A percentile compares a stretch with the other conserved stretches of the same genome.
phyloP scores from a whole-genome alignment of 192 early-diverging fungal genomes.

The Coemansia sp. region DNA sequence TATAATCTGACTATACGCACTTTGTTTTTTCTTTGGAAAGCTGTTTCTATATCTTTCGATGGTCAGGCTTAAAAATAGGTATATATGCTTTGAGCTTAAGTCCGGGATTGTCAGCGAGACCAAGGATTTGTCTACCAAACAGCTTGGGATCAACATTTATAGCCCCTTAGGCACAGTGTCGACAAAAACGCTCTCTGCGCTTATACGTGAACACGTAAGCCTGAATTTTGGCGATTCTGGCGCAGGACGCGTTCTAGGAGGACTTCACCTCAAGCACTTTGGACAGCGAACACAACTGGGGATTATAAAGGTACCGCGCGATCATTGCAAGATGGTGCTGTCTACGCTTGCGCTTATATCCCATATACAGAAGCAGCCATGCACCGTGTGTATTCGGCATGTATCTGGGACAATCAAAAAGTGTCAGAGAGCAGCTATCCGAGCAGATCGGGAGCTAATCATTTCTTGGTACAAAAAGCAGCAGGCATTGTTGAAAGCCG shows the following conservation, averaged over 20 bases:
- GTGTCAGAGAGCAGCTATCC: constrained; percentile 43
- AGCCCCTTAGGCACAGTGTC: background rate
- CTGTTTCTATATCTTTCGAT: constrained; percentile 8
- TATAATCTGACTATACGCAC: no score
- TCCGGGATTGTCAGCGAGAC: background rate
- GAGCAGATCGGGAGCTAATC: constrained; percentile 37
- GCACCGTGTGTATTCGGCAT: constrained; percentile 32
- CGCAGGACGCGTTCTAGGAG: constrained; percentile 24
- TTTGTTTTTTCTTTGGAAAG: background rate
- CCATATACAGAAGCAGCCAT: constrained; percentile 24
- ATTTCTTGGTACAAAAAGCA: constrained; percentile 28
- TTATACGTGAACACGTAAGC: constrained; percentile 36
- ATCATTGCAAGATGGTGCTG: constrained; percentile 47
- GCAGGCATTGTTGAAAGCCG: constrained; percentile 17
- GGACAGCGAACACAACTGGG: constrained; percentile 34
- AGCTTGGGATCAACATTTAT: background rate
- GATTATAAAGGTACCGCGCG: constrained; percentile 45
- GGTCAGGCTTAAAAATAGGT: constrained; percentile 53
- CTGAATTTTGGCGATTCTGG: constrained; percentile 47
- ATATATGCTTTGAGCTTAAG: constrained; percentile 48
- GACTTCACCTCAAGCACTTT: constrained; percentile 46
- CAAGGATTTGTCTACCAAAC: background rate
- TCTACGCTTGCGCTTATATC: constrained; percentile 24
- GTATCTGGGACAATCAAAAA: constrained; percentile 52
- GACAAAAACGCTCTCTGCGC: constrained; percentile 12